phyloP scores from a whole-genome alignment of 805 yeast species.

The Sugiyamaella mastotermitis region DNA sequence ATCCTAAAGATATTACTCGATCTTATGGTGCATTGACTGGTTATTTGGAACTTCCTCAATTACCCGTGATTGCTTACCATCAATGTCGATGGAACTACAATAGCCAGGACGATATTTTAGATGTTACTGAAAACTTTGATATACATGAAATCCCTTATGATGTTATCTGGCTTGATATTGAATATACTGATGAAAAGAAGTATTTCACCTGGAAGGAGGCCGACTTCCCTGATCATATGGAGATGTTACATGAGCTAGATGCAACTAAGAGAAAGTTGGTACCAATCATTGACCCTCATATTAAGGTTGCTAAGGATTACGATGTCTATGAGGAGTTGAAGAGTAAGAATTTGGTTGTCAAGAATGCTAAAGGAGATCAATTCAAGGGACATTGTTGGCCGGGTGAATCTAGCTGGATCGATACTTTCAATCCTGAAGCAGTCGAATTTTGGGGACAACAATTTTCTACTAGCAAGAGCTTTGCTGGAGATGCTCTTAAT shows the following conservation, averaged over 20 bases:
- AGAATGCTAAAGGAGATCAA: slow-evolving; percentile 40
- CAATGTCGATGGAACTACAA: slow-evolving; percentile 98
- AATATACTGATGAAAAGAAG: slow-evolving; percentile 78
- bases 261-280: slow-evolving; percentile 72
- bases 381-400: slow-evolving; percentile 97
- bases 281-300: slow-evolving; percentile 85
- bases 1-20: slow-evolving; percentile 49
- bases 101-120: slow-evolving; percentile 78
- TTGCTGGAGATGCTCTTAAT: slow-evolving; percentile 51
- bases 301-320: slow-evolving; percentile 56
- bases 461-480: slow-evolving; percentile 28
- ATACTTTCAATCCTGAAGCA: slow-evolving; percentile 64
- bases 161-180: slow-evolving; percentile 91
- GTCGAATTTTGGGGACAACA: slow-evolving; percentile 23
- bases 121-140: slow-evolving; percentile 66
- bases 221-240: slow-evolving; percentile 66
- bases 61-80: slow-evolving; percentile 82
- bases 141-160: slow-evolving; percentile 74
- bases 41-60: slow-evolving; percentile 60
- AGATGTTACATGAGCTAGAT: slow-evolving; percentile 60
- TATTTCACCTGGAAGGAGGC: slow-evolving; percentile 87
- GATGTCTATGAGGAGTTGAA: slow-evolving; percentile 50
- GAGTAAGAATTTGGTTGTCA: slow-evolving; percentile 40
- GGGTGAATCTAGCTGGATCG: slow-evolving; percentile 92
- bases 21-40: slow-evolving; percentile 73